These are phyloP conservation scores for Myriosclerotinia scirpicola DNA, from an alignment of 2,329 filamentous ascomycete genomes.

Conservation along the genomic window DNA sequence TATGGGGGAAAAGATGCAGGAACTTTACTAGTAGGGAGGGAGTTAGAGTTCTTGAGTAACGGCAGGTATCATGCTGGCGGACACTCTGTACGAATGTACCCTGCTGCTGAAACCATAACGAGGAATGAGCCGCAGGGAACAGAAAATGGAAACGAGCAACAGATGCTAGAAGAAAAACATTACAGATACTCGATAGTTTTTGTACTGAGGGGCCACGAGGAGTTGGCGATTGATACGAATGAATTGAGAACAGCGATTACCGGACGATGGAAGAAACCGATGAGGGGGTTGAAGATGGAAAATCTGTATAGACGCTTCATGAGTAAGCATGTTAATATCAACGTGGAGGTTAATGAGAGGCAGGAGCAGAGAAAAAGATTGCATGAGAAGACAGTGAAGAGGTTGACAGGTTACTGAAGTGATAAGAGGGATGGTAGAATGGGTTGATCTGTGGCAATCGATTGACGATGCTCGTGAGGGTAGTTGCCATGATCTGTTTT, in stretches of 20 bases:
- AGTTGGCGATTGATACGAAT: slow-evolving; percentile 32
- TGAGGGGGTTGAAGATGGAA: slow-evolving; percentile 28
- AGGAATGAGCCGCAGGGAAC: not conserved
- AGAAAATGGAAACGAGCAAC: not conserved
- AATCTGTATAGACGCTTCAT: slow-evolving; percentile 31
- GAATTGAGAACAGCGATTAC: slow-evolving; percentile 34
- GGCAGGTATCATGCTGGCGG: slow-evolving; percentile 32
- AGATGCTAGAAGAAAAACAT: not conserved
- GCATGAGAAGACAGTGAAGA: slow-evolving; percentile 26
- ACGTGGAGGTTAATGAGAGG: slow-evolving; percentile 29
- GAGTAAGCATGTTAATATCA: slow-evolving; percentile 35
- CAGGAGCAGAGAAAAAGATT: slow-evolving; percentile 32
- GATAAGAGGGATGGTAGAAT: not conserved
- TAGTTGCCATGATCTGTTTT: not conserved
- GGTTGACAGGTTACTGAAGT: not conserved
- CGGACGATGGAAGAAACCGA: slow-evolving; percentile 28
- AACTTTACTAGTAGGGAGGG: slow-evolving; percentile 34
- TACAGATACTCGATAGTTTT: slow-evolving; percentile 37
- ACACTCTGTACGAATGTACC: slow-evolving; percentile 34
- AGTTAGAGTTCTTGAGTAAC: slow-evolving; percentile 34
- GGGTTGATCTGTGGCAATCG: not conserved
- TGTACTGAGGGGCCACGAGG: slow-evolving; percentile 35
- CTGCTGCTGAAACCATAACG: not conserved
- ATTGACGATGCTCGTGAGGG: not conserved
- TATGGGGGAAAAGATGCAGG: slow-evolving; percentile 26